phyloP scores from a whole-genome alignment of 768 basidiomycete species.

The Galerina marginata region DNA sequence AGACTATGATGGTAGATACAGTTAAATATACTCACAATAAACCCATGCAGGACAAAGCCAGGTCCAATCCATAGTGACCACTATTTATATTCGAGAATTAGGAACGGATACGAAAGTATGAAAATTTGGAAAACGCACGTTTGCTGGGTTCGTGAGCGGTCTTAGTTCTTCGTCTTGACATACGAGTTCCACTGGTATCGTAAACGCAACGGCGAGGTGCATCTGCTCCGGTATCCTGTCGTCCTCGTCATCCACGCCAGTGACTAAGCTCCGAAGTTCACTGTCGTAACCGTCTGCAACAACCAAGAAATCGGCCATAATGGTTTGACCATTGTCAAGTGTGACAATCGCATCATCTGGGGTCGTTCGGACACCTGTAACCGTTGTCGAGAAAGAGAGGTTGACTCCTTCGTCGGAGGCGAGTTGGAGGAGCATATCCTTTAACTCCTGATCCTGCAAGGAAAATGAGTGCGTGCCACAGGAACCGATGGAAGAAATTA shows the following conservation, averaged over 20 bases:
- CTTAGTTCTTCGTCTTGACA: constrained; percentile 37
- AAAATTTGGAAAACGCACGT: constrained; percentile 28
- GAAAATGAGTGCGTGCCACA: background rate
- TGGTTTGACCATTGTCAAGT: constrained; percentile 44
- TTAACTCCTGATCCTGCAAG: constrained; percentile 55
- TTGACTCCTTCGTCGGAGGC: constrained; percentile 52
- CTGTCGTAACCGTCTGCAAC: constrained; percentile 62
- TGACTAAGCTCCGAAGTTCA: constrained; percentile 35
- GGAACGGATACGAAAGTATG: background rate
- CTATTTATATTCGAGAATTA: background rate
- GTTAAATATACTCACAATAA: constrained; percentile 14
- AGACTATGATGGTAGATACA: background rate
- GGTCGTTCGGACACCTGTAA: constrained; percentile 33
- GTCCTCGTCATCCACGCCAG: constrained; percentile 23
- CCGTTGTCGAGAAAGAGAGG: constrained; percentile 44
- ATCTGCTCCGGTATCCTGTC: constrained; percentile 21
- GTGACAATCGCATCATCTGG: constrained; percentile 34
- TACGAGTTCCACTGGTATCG: constrained; percentile 38
- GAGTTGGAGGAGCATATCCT: constrained; percentile 50
- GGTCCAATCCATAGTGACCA: constrained; percentile 30
- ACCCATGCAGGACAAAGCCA: constrained; percentile 26
- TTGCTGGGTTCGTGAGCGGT: constrained; percentile 29
- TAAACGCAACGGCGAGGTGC: constrained; percentile 35
- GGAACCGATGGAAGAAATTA: background rate
- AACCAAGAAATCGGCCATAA: constrained; percentile 56